Base-by-base conservation (phyloP, 331 rosid species). In the Stylosanthes scabra region DNA sequence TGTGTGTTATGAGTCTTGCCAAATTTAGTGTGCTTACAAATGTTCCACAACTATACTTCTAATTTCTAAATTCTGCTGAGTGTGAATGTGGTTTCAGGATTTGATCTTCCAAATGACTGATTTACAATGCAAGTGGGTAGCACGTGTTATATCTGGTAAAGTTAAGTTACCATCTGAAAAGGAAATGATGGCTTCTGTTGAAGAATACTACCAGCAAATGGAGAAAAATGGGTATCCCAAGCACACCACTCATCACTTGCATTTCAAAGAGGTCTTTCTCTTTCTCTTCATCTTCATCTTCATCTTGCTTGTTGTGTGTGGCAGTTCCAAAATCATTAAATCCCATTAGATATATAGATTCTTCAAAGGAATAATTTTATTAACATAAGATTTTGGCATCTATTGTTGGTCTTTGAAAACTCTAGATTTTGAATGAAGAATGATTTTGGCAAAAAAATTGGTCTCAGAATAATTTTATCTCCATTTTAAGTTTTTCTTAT, bases 61-160 rank as follows among this genome's bases (percentile, higher is more conserved):
- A 9, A 12, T 2, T 31, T 25, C 13, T 57, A 9, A 12, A 31
- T 31, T 25, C 13, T 74, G 34, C 34, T 62, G 46, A 54, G 13
- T 12, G 46, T 71, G 39, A 34, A 51, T 42, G 20, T 47, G 47
- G 16, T 31, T 31, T 9, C 72, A 77, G 81, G 72, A 14, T 46
- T 9, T 63, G 27, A 39, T 66, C 31, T 61, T 47, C 47, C 64
- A 62, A 55, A 13, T 20, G 63, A 11, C 57, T 13, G 82, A 77
- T n/a, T 55, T 77, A 34, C 82, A 77, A 58, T 54, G 72, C 67
- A 64, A 66, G 40, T 77, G 77, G 81, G 60, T 77, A 9, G 76
- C 72, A 3, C 55, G 49, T 41, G 77, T 70, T 31, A 62, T 77
- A 44, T 70, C 81, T 34, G 81, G 81, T 7, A 63, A 77, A 59